These are phyloP conservation scores for Macaranga tanarius DNA, from an alignment of 441 rosid genomes.

Conservation along the genomic window DNA sequence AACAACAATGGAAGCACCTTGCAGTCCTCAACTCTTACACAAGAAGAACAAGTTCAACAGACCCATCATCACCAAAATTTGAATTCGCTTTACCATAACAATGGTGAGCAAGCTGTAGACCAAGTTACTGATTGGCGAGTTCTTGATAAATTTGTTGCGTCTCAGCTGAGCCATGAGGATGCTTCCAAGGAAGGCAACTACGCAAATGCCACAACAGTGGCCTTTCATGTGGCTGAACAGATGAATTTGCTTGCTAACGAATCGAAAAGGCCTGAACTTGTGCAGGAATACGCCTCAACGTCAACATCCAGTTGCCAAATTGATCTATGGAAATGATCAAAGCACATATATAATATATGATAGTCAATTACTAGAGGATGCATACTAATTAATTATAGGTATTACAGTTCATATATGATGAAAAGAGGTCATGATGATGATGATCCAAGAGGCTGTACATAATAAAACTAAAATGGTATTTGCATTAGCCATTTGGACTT, in stretches of 20 bases:
- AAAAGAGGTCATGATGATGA: slow-evolving; percentile 19
- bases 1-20: slow-evolving; percentile 42
- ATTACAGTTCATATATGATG: slow-evolving; percentile 27
- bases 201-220: slow-evolving; percentile 29
- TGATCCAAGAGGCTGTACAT: slow-evolving; percentile 50
- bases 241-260: slow-evolving; percentile 37
- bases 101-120: slow-evolving; percentile 51
- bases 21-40: slow-evolving; percentile 56
- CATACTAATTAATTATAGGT: slow-evolving; percentile 47
- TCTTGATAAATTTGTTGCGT: slow-evolving; percentile 94
- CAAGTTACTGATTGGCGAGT: slow-evolving; percentile 93
- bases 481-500: slow-evolving; percentile 26
- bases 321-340: slow-evolving; percentile 77
- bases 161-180: slow-evolving; percentile 88
- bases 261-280: slow-evolving; percentile 46
- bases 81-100: slow-evolving; percentile 38
- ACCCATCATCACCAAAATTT: slow-evolving; percentile 50
- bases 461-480: slow-evolving; percentile 44
- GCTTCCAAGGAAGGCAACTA: slow-evolving; percentile 39
- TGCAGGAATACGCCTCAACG: slow-evolving; percentile 64
- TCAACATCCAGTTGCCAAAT: slow-evolving; percentile 76
- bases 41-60: slow-evolving; percentile 49
- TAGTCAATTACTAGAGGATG: slow-evolving; percentile 27
- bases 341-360: slow-evolving; percentile 12
- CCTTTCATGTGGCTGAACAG: slow-evolving; percentile 45